These are phyloP conservation scores for Trichoderma endophyticum DNA, from an alignment of 2,329 filamentous ascomycete species.

Conservation along the genomic window DNA sequence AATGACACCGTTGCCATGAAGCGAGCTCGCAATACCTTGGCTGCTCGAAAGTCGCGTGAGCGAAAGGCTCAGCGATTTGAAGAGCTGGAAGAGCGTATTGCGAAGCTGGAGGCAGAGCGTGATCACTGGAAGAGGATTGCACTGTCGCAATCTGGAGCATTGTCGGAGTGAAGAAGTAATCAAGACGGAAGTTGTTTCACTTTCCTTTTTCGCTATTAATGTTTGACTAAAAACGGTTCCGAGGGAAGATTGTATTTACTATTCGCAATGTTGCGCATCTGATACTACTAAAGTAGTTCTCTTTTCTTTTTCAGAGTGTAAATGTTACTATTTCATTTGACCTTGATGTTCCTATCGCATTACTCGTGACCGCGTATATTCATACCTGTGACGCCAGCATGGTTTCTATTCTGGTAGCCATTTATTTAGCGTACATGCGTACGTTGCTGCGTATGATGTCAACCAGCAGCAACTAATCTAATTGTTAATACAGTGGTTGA, in stretches of 20 bases:
- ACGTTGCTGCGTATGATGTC: too few species aligned
- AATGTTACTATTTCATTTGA: not conserved
- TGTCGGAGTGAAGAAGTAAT: constrained; percentile 16
- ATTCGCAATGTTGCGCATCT: not conserved
- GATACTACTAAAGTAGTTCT: not conserved
- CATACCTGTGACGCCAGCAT: too few species aligned
- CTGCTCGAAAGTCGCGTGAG: constrained; percentile 87
- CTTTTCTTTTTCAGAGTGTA: not conserved
- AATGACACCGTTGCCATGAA: constrained; percentile 78
- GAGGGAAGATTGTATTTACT: constrained; percentile 16
- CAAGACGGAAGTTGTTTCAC: constrained; percentile 18
- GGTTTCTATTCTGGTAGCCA: too few species aligned
- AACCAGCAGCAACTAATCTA: too few species aligned
- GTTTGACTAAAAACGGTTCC: constrained; percentile 14
- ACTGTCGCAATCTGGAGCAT: constrained; percentile 37
- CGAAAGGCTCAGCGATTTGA: constrained; percentile 77
- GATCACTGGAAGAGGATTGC: constrained; percentile 63
- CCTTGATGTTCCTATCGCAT: not conserved
- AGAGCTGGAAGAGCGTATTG: constrained; percentile 70
- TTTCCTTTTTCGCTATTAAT: constrained; percentile 17
- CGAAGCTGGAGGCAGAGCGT: constrained; percentile 62
- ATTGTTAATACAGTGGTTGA: too few species aligned
- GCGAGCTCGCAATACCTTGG: constrained; percentile 89
- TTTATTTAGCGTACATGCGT: too few species aligned
- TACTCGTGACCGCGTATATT: not conserved